These are phyloP conservation scores for Pachyrhizus erosus DNA, from an alignment of 306 rosid genomes.

Conservation along the genomic window DNA sequence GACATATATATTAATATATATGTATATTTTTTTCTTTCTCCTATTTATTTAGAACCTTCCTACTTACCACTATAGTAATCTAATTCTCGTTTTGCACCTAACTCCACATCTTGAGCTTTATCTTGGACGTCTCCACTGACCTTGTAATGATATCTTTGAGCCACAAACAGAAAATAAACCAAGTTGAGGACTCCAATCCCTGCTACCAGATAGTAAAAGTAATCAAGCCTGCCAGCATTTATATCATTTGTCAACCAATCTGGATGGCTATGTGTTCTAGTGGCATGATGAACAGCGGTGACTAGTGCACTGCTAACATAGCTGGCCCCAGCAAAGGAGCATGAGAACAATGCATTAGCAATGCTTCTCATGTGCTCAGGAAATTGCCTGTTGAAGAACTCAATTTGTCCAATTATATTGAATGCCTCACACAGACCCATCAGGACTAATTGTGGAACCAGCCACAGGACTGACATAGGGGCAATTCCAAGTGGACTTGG, in stretches of 20 bases:
- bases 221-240: slow-evolving; percentile 71
- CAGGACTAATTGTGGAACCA: slow-evolving; percentile 61
- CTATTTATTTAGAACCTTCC: neutral
- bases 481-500: slow-evolving; percentile 44
- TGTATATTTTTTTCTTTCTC: neutral
- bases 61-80: neutral
- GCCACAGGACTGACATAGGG: slow-evolving; percentile 63
- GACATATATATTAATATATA: neutral
- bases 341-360: slow-evolving; percentile 65
- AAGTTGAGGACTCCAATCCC: slow-evolving; percentile 60
- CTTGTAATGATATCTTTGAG: slow-evolving; percentile 66
- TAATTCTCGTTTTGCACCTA: slow-evolving; percentile 41
- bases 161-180: slow-evolving; percentile 53
- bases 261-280: slow-evolving; percentile 36
- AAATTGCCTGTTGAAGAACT: slow-evolving; percentile 69
- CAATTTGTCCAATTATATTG: slow-evolving; percentile 61
- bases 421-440: slow-evolving; percentile 77
- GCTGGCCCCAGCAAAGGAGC: slow-evolving; percentile 62
- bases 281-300: slow-evolving; percentile 51
- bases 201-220: slow-evolving; percentile 67
- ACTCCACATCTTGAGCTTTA: slow-evolving; percentile 49
- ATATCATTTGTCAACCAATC: slow-evolving; percentile 78
- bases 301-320: slow-evolving; percentile 62
- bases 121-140: slow-evolving; percentile 29
- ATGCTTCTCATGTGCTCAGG: slow-evolving; percentile 76